Base-by-base conservation (phyloP, 2,329 filamentous ascomycete species). In the Diaporthe sp. region DNA sequence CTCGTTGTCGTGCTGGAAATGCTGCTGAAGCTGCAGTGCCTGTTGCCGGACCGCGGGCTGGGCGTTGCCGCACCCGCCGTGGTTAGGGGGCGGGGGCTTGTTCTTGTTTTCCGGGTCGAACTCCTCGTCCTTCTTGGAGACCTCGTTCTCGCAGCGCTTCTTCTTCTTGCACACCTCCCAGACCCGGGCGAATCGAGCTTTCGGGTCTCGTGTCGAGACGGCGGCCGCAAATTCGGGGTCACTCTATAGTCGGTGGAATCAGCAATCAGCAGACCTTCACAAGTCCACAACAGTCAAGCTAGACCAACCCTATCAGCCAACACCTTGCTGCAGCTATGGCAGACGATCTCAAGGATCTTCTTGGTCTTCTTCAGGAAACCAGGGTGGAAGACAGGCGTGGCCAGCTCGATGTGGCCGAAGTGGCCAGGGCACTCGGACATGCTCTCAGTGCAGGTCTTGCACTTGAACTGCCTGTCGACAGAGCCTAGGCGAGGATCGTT, bases 331-430 rank as follows among this genome's bases (percentile, higher is more conserved):
- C 97, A 99, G 86, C 97, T 98, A 88, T 98, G 96, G 90, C 97
- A 99, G 85, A 99, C 96, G 80, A 96, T 97, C 90, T 99, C 97
- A 85, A 99, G 89, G 81, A 99, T 92, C 90, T 98, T 99, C 90
- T 99, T 99, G 87, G 98, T 96, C 89, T 98, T 98, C 85, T 95
- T 97, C 87, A 99, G 94, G 86, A 98, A 99, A 82, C 97, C 97
- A 88, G 89, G 87, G 81, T 99, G 97, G 85, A 94, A 99, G 80
- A 99, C 97, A 74, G 97, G 97, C 83, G 95, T 96, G 57, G 97
- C 96, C 80, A 99, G 90, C 87, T 99, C 97, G 81, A 99, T 99
- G 86, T 99, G 97, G 78, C 97, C 97, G 84, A 99, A 99, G 84
- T 99, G 97, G 76, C 97, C 97, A 76, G 97, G 96, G 84, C 97